phyloP scores from a whole-genome alignment of 805 yeast genomes.

The Lipomyces yamadae region DNA sequence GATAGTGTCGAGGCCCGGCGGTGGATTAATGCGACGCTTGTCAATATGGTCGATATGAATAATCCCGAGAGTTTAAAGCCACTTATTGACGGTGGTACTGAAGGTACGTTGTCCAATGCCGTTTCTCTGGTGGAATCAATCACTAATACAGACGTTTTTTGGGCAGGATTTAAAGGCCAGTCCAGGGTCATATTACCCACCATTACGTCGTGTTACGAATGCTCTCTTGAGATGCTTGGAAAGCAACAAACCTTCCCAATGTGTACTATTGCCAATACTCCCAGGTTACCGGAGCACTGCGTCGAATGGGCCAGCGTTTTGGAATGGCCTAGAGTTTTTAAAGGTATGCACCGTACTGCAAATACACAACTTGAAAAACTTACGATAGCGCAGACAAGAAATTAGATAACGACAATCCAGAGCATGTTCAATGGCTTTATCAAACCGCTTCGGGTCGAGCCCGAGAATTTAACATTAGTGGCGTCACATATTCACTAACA shows the following conservation, averaged over 20 bases:
- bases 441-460: slow-evolving; percentile 65
- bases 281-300: slow-evolving; percentile 93
- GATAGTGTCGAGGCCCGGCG: slow-evolving; percentile 90
- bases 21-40: slow-evolving; percentile 78
- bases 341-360: slow-evolving; percentile 35
- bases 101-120: slow-evolving; percentile 49
- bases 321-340: slow-evolving; percentile 66
- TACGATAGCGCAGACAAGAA: slow-evolving; percentile 42
- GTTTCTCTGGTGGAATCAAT: not conserved
- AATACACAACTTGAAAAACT: not conserved
- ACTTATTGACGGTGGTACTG: slow-evolving; percentile 92
- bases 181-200: slow-evolving; percentile 85
- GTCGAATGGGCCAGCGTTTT: slow-evolving; percentile 85
- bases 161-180: slow-evolving; percentile 80
- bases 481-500: slow-evolving; percentile 72
- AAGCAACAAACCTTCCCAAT: slow-evolving; percentile 73
- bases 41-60: slow-evolving; percentile 62
- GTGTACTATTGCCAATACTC: slow-evolving; percentile 93
- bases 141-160: too few relatives aligned
- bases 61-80: slow-evolving; percentile 60
- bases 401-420: slow-evolving; percentile 71
- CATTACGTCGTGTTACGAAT: slow-evolving; percentile 88
- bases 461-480: slow-evolving; percentile 61
- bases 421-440: slow-evolving; percentile 68
- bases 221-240: slow-evolving; percentile 75